These are phyloP conservation scores for Dothistroma pini DNA, from an alignment of 2,329 filamentous ascomycete genomes.

Conservation along the genomic window DNA sequence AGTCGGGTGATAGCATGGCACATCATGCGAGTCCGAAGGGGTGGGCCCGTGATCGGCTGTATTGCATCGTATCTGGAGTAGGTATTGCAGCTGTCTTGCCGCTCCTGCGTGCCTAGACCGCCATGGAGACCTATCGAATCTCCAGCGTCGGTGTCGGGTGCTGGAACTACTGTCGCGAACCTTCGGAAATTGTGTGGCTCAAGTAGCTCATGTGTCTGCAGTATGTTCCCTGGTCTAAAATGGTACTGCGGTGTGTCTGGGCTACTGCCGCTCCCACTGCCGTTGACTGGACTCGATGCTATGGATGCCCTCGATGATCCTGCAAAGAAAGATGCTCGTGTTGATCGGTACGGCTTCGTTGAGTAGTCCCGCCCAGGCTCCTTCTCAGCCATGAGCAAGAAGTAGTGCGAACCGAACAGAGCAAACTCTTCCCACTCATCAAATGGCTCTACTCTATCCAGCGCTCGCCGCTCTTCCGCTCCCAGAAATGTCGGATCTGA, in stretches of 20 bases:
- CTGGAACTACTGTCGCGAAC: constrained; percentile 39
- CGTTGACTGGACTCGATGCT: constrained; percentile 17
- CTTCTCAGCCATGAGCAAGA: constrained; percentile 65
- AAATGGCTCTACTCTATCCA: constrained; percentile 76
- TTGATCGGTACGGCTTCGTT: constrained; percentile 20
- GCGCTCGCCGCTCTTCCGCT: constrained; percentile 52
- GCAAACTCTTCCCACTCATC: constrained; percentile 97
- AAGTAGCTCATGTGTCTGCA: constrained; percentile 28
- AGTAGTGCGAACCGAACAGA: constrained; percentile 80
- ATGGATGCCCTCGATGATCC: constrained; percentile 21
- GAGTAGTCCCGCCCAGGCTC: constrained; percentile 29
- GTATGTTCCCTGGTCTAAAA: constrained; percentile 23
- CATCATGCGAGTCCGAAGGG: constrained; percentile 48
- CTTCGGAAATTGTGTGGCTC: constrained; percentile 34
- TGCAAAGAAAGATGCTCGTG: constrained; percentile 24
- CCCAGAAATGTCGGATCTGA: constrained; percentile 63
- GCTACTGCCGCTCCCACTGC: constrained; percentile 8
- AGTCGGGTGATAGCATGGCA: constrained; percentile 74
- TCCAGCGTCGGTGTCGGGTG: constrained; percentile 27
- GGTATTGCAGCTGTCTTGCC: constrained; percentile 47
- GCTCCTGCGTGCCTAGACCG: constrained; percentile 47
- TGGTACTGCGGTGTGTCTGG: constrained; percentile 25
- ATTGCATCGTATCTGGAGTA: constrained; percentile 34
- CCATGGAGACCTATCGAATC: constrained; percentile 41
- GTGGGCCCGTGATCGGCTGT: constrained; percentile 27